These are phyloP conservation scores for Rhodotorula sp. DNA, from an alignment of 1,284 basidiomycete species.

Conservation along the genomic window DNA sequence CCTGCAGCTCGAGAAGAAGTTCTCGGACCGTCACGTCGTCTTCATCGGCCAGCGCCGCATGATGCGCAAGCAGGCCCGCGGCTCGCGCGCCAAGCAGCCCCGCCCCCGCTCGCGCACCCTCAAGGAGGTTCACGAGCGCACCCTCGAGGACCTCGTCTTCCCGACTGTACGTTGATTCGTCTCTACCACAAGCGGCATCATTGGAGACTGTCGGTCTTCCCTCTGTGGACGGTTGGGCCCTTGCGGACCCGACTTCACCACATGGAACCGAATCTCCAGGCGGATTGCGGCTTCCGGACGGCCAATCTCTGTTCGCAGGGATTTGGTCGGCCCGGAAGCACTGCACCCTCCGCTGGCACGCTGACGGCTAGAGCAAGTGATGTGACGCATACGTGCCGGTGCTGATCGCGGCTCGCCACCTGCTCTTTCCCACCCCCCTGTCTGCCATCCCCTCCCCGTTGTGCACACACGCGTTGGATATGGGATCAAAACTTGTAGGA, in stretches of 20 bases:
- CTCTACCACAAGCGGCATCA: not conserved
- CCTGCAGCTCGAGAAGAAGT: constrained; percentile 94
- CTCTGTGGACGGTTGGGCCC: not conserved
- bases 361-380: constrained; percentile 36
- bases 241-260: not conserved
- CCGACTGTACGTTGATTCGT: constrained; percentile 63
- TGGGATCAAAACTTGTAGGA: constrained; percentile 49
- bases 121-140: constrained; percentile 95
- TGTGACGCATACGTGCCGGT: constrained; percentile 19
- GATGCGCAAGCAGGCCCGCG: constrained; percentile 95
- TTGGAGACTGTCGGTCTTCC: not conserved
- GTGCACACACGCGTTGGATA: not conserved
- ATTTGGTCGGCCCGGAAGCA: not conserved
- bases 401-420: constrained; percentile 42
- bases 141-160: constrained; percentile 98
- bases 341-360: not conserved
- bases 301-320: not conserved
- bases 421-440: not conserved
- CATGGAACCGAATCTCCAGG: not conserved
- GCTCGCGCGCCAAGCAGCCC: constrained; percentile 90
- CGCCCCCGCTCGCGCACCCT: constrained; percentile 95
- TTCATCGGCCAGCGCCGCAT: constrained; percentile 99
- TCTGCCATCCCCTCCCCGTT: not conserved
- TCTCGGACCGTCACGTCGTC: constrained; percentile 97
- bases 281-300: not conserved